phyloP scores from a whole-genome alignment of 257 asterid genomes.

The Hygrophila difformis region DNA sequence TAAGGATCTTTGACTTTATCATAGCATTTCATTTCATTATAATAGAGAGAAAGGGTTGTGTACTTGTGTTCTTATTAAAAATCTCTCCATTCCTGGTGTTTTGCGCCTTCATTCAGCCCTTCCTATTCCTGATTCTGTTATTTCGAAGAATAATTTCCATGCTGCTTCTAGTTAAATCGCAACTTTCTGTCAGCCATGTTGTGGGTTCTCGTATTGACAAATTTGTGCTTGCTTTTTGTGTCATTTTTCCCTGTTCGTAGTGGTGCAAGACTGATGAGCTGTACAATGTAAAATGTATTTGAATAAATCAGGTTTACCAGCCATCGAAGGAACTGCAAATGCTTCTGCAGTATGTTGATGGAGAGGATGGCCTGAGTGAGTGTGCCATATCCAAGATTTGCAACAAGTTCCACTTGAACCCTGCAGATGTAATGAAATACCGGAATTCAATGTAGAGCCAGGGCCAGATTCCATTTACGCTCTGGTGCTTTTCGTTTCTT shows the following conservation, averaged over 20 bases:
- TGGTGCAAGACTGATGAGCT: background rate
- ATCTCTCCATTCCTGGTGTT: too few relatives aligned
- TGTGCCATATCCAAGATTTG: slow-evolving; percentile 49
- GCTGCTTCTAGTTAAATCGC: too few relatives aligned
- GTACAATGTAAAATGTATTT: background rate
- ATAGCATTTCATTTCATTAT: background rate
- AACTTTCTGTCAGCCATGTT: too few relatives aligned
- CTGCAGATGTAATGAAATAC: slow-evolving; percentile 54
- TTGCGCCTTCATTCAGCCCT: too few relatives aligned
- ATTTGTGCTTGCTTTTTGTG: too few relatives aligned
- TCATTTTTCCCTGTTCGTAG: too few relatives aligned
- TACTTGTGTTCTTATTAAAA: background rate
- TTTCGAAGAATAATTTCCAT: too few relatives aligned
- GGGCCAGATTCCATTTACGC: too few relatives aligned
- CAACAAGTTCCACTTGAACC: slow-evolving; percentile 44
- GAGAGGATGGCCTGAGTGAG: slow-evolving; percentile 34
- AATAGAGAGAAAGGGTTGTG: background rate
- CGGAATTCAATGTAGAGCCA: slow-evolving; percentile 32
- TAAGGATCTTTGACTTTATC: slow-evolving; percentile 19
- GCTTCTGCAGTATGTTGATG: slow-evolving; percentile 34
- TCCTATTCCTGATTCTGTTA: too few relatives aligned
- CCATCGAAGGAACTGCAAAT: slow-evolving; percentile 66
- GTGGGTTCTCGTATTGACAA: too few relatives aligned
- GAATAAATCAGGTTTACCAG: slow-evolving; percentile 38
- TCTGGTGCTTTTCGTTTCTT: too few relatives aligned